These are phyloP conservation scores for Neonectria neomacrospora DNA, from an alignment of 2,329 filamentous ascomycete genomes.

Conservation along the genomic window DNA sequence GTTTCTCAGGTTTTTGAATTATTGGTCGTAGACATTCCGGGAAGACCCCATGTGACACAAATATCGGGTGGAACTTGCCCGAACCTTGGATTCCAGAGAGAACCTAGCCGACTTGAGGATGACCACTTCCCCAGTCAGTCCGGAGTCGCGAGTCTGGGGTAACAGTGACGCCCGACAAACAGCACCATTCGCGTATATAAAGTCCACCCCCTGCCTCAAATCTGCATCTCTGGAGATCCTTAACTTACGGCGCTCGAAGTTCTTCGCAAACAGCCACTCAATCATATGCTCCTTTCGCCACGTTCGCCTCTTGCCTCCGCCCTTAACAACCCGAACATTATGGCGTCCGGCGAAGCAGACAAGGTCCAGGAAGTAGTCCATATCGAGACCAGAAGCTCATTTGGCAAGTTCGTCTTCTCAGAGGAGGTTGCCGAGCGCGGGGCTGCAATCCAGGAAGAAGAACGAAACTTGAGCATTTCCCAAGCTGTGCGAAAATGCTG, in stretches of 20 bases:
- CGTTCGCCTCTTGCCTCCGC: neutral
- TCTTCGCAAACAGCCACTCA: too few relatives aligned
- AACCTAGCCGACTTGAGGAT: neutral
- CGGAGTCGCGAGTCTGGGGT: neutral
- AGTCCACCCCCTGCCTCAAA: neutral
- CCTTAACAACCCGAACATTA: neutral
- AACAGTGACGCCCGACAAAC: neutral
- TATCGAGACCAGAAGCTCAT: conserved; percentile 11
- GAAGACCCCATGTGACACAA: neutral
- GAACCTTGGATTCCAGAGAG: neutral
- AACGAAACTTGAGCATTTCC: conserved; percentile 5
- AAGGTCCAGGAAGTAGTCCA: conserved; percentile 14
- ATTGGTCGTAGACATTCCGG: neutral
- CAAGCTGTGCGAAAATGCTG: conserved; percentile 4
- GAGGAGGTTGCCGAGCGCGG: conserved; percentile 16
- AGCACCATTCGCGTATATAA: neutral
- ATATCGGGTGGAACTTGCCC: neutral
- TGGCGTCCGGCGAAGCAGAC: conserved; percentile 7
- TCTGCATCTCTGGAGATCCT: neutral
- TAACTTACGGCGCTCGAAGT: too few relatives aligned
- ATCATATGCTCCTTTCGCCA: neutral
- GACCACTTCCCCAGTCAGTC: neutral
- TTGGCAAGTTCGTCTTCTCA: conserved; percentile 17
- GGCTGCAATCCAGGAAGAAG: conserved; percentile 17
- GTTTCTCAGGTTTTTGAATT: neutral